Base-by-base conservation (phyloP, 768 basidiomycete species). In the Glaciozyma martinii region DNA sequence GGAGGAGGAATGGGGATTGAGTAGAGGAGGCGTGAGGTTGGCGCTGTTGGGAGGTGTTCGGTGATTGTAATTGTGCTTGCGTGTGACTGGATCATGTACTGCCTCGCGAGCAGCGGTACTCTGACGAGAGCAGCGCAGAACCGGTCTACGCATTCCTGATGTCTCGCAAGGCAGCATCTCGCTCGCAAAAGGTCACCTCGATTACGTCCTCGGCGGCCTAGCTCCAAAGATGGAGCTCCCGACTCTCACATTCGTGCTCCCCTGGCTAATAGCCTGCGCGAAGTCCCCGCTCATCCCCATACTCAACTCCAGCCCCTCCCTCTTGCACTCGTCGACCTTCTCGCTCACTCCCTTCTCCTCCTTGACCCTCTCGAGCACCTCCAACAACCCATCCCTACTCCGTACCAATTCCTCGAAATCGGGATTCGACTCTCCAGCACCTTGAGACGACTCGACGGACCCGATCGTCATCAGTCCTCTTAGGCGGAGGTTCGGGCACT, bases 271-370 rank as follows among this genome's bases (percentile, higher is more conserved):
- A 6, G 94, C 95, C 33, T 85, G 83, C 75, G 87, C 89, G 73
- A 91, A 98, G 73, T 98, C 94, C 67, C 85, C 86, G 58, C 90
- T 93, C 94, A 97, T 97, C 10, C 94, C 94, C 92, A 95, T 97
- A 60, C 76, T 77, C 63, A 80, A 61, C 66, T 80, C 77, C 62
- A 78, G 61, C 3, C 71, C 73, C 29, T 73, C 71, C 29, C 23
- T 6, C 56, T 56, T 58, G 13, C 75, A 27, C 52, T 62, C 49
- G 42, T 70, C 62, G 5, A 66, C 43, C 49, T n/a, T 33, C 21
- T 32, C 58, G 52, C 18, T 18, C 1, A 59, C 29, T 19, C 12
- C 29, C n/a, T 29, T 53, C 30, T 42, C 64, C 50, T 3, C 29
- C 12, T 27, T 42, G 29, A 21, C 5, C 9, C 23, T 21, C 52